A percentile compares a stretch with the other conserved stretches of the same genome.
Evolutionary conservation across 208 protist genomes (phyloP).

Genomic region (Crithidia mellificae): DNA sequence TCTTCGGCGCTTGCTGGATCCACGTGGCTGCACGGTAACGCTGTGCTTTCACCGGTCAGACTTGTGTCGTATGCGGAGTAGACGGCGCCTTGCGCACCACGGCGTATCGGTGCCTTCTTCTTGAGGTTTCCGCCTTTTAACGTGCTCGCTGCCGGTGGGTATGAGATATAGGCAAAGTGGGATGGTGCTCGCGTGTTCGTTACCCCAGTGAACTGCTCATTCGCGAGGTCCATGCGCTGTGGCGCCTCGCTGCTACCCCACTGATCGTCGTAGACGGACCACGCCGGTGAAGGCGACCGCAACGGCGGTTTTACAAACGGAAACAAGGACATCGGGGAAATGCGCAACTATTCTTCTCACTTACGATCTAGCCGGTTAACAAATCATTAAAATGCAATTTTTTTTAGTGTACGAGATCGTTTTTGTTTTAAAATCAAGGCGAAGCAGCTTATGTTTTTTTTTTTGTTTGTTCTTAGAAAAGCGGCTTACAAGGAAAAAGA

Average conservation of each 20-base stretch:
- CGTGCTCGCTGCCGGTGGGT: constrained; percentile 26
- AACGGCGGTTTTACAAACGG: not conserved
- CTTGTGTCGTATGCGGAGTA: constrained; percentile 64
- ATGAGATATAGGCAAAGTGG: constrained; percentile 29
- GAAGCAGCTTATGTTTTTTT: no score
- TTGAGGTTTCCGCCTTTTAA: constrained; percentile 56
- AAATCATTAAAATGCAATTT: no score
- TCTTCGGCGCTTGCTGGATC: not conserved
- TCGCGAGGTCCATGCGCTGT: not conserved
- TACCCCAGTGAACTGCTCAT: not conserved
- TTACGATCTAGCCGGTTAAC: no score
- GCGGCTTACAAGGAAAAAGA: no score
- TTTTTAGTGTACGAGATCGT: no score
- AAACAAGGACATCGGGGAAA: constrained; percentile 4
- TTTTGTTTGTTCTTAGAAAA: no score
- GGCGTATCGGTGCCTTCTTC: constrained; percentile 57
- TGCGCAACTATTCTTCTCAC: not conserved
- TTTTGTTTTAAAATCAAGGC: no score
- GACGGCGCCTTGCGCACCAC: constrained; percentile 81
- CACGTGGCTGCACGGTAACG: not conserved
- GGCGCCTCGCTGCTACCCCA: constrained; percentile 1
- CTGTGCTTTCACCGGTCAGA: no score
- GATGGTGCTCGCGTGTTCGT: no score
- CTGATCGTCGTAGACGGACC: constrained; percentile 75
- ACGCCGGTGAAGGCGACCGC: constrained; percentile 40